Evolutionary conservation across 2,329 filamentous ascomycete genomes (phyloP).

Genomic region (Penicillium olsonii): DNA sequence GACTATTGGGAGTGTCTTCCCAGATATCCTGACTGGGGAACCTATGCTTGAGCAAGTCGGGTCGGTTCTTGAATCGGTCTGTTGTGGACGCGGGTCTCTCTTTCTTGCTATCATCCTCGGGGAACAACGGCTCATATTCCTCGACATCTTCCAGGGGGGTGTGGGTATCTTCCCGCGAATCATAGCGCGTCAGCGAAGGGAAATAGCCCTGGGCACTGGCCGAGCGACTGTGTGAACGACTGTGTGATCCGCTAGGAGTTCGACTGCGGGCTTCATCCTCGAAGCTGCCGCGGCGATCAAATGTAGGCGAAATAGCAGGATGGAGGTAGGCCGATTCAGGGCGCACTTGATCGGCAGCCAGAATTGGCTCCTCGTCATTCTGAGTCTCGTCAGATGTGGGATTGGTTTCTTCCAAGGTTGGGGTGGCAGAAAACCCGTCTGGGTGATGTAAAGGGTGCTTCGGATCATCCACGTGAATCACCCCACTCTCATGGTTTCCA

Average conservation of each 20-base stretch:
- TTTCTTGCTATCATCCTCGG: conserved; percentile 69
- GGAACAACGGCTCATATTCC: conserved; percentile 94
- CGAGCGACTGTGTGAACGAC: conserved; percentile 66
- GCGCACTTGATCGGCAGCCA: conserved; percentile 84
- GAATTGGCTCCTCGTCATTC: conserved; percentile 72
- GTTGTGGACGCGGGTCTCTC: conserved; percentile 54
- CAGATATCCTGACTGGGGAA: conserved; percentile 97
- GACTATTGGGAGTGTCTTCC: conserved; percentile 91
- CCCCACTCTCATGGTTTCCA: conserved; percentile 30
- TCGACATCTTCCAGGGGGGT: conserved; percentile 84
- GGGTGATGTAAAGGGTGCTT: conserved; percentile 44
- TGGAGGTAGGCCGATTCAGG: conserved; percentile 68
- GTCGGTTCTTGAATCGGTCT: conserved; percentile 58
- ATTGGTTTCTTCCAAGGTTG: conserved; percentile 52
- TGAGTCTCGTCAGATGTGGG: conserved; percentile 51
- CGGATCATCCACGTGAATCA: conserved; percentile 78
- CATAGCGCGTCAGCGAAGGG: conserved; percentile 55
- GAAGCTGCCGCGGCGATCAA: conserved; percentile 63
- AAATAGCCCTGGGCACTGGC: conserved; percentile 62
- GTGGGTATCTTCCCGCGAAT: conserved; percentile 54
- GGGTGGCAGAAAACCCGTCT: conserved; percentile 52
- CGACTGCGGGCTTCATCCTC: conserved; percentile 54
- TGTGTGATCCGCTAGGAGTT: conserved; percentile 59
- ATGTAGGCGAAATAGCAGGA: conserved; percentile 77
- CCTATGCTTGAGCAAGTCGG: conserved; percentile 60